Percentiles rank a stretch among this genome's conserved stretches.
These are phyloP conservation scores for Fusarium sp. DNA, from an alignment of 2,329 filamentous ascomycete species.

Conservation along the genomic window DNA sequence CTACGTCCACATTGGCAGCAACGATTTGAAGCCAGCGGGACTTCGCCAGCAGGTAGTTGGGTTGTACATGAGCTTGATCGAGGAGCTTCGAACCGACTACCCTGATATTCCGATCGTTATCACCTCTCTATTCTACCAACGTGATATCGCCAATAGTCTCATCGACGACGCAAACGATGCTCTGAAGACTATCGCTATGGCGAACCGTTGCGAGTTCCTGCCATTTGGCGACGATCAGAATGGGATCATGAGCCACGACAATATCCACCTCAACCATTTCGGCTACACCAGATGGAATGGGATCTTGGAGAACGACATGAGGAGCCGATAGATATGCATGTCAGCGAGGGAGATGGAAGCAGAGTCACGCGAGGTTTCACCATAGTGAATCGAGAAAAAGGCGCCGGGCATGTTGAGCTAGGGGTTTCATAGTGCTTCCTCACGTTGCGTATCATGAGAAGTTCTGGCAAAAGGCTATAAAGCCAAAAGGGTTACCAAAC, in stretches of 20 bases:
- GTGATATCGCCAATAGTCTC: not conserved
- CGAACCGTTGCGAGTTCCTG: not conserved
- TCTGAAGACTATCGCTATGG: not conserved
- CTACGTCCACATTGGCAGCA: slow-evolving; percentile 23
- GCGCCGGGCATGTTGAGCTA: too few species aligned
- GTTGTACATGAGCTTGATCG: not conserved
- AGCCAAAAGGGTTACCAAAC: too few species aligned
- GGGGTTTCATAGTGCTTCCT: too few species aligned
- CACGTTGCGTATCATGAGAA: too few species aligned
- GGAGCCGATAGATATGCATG: not conserved
- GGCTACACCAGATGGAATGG: slow-evolving; percentile 12
- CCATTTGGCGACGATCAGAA: not conserved
- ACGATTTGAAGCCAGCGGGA: slow-evolving; percentile 4
- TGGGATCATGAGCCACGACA: slow-evolving; percentile 8
- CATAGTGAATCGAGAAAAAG: too few species aligned
- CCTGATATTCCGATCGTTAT: not conserved
- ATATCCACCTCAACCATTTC: slow-evolving; percentile 12
- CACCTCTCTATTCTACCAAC: slow-evolving; percentile 9
- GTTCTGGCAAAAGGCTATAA: too few species aligned
- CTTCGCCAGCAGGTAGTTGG: not conserved
- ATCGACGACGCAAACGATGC: not conserved
- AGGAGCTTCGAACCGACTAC: not conserved
- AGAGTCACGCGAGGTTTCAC: not conserved
- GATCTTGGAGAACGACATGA: slow-evolving; percentile 4
- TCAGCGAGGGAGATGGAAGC: not conserved